These are phyloP conservation scores for Singerocomus inundabilis DNA, from an alignment of 1,284 basidiomycete species.

Conservation along the genomic window DNA sequence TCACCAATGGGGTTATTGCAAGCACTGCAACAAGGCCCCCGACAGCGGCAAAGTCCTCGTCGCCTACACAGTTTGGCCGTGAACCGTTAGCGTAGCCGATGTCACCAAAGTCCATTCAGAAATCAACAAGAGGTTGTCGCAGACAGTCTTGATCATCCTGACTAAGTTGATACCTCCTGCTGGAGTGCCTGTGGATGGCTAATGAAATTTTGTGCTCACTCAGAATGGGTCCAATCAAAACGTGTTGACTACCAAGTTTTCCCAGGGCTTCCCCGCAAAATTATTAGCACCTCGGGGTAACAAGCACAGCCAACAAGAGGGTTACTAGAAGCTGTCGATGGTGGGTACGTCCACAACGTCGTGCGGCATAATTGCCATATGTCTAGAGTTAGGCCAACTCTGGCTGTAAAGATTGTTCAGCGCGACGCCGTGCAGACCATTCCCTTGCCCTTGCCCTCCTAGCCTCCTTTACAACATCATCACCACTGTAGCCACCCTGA, in stretches of 20 bases:
- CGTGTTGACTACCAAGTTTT: neutral
- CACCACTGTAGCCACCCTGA: conserved; percentile 7
- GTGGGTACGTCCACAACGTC: neutral
- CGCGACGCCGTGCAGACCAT: conserved; percentile 51
- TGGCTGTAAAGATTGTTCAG: conserved; percentile 10
- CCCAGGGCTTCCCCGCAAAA: conserved; percentile 5
- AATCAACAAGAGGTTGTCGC: neutral
- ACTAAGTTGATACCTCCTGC: neutral
- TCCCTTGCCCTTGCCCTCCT: conserved; percentile 52
- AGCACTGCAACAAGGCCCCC: too few species aligned
- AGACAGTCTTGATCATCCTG: neutral
- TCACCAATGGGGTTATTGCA: too few species aligned
- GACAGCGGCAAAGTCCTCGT: neutral
- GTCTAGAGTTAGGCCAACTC: conserved; percentile 1
- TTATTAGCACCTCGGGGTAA: too few species aligned
- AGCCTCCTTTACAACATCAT: conserved; percentile 44
- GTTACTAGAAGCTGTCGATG: neutral
- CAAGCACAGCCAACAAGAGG: too few species aligned
- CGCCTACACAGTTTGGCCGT: neutral
- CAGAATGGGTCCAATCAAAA: neutral
- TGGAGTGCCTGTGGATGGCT: neutral
- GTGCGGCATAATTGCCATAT: neutral
- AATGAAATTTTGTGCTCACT: neutral
- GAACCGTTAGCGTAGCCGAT: neutral
- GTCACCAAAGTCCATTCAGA: neutral